Conservation (phyloP, 805 yeast species). For the Lipomyces starkeyi region DNA sequence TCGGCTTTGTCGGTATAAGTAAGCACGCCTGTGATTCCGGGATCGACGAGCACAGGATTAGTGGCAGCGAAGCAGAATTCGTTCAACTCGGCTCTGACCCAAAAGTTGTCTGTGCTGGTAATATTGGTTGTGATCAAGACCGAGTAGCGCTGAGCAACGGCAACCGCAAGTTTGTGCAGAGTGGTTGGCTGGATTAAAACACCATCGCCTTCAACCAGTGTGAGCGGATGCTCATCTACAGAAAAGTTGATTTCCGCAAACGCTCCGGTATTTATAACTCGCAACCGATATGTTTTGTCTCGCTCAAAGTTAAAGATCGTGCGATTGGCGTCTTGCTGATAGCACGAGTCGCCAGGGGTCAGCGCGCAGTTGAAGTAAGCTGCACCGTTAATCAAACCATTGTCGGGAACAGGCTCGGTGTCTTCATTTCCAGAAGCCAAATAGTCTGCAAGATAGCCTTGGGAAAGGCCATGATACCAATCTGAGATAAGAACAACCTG, state of each 20-base stretch:
- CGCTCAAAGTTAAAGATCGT: conserved; percentile 20
- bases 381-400: conserved; percentile 54
- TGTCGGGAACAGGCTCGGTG: conserved; percentile 49
- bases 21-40: conserved; percentile 47
- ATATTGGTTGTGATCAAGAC: conserved; percentile 65
- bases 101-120: conserved; percentile 40
- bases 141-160: conserved; percentile 84
- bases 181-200: conserved; percentile 40
- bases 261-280: conserved; percentile 47
- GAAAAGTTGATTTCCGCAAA: conserved; percentile 46
- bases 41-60: conserved; percentile 47
- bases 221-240: conserved; percentile 43
- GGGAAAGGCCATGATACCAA: conserved; percentile 49
- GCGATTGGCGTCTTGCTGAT: conserved; percentile 38
- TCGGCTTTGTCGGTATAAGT: conserved; percentile 41
- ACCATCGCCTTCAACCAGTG: conserved; percentile 49
- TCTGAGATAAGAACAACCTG: conserved; percentile 51
- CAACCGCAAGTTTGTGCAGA: conserved; percentile 43
- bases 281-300: conserved; percentile 37
- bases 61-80: conserved; percentile 47
- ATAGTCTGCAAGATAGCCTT: conserved; percentile 47
- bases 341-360: conserved; percentile 41
- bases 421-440: conserved; percentile 52
- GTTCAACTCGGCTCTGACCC: conserved; percentile 51
- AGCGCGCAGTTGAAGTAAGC: conserved; percentile 43